A percentile compares a stretch with the other conserved stretches of the same genome.
Conservation (phyloP, 1,284 basidiomycete genomes). For the Leccinum pachyderme region DNA sequence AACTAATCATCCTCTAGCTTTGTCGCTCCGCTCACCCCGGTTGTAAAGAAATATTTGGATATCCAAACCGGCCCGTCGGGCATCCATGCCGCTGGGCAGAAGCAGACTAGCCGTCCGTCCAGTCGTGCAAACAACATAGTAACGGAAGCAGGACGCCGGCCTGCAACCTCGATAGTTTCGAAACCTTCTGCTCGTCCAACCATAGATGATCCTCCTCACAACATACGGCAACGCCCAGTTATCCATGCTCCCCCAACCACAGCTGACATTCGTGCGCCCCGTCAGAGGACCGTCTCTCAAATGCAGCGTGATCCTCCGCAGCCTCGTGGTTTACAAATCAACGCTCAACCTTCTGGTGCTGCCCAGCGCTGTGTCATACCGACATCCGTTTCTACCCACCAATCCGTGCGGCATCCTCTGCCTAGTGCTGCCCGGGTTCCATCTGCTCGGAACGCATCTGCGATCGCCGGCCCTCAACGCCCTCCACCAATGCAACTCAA, state of each 20-base stretch:
- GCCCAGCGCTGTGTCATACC: slow-evolving; percentile 24
- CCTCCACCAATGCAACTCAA: slow-evolving; percentile 28
- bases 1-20: slow-evolving; percentile 49
- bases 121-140: slow-evolving; percentile 22
- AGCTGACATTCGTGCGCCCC: slow-evolving; percentile 13
- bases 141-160: slow-evolving; percentile 11
- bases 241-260: neutral
- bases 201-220: neutral
- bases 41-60: slow-evolving; percentile 75
- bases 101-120: slow-evolving; percentile 25
- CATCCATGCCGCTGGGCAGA: slow-evolving; percentile 5
- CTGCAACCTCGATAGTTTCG: slow-evolving; percentile 7
- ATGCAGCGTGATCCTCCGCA: slow-evolving; percentile 18
- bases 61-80: slow-evolving; percentile 39
- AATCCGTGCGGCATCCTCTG: slow-evolving; percentile 11
- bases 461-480: slow-evolving; percentile 27
- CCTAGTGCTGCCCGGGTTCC: slow-evolving; percentile 6
- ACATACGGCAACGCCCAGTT: slow-evolving; percentile 9
- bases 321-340: slow-evolving; percentile 17
- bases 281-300: slow-evolving; percentile 21
- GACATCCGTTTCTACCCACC: slow-evolving; percentile 13
- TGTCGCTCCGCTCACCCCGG: slow-evolving; percentile 69
- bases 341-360: slow-evolving; percentile 18
- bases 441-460: slow-evolving; percentile 8
- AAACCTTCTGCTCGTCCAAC: slow-evolving; percentile 14